Percentiles rank a stretch among this genome's conserved stretches.
These are phyloP conservation scores for Tephrocybe sp. DNA, from an alignment of 768 basidiomycete genomes.

Conservation along the genomic window DNA sequence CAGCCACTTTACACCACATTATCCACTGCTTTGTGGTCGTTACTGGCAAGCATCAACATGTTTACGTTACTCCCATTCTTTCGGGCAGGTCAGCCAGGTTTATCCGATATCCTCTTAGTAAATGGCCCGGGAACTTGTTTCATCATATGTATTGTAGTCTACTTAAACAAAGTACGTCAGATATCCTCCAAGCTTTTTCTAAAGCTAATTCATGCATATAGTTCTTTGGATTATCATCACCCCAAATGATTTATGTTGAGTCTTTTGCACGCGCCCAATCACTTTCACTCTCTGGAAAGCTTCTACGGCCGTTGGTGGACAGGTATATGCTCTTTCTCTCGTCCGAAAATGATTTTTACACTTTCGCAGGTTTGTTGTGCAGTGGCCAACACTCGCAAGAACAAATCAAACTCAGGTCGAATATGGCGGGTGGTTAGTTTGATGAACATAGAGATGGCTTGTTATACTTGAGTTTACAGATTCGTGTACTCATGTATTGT, in stretches of 20 bases:
- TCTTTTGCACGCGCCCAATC: slow-evolving; percentile 85
- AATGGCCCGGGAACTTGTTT: slow-evolving; percentile 97
- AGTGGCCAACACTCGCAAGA: slow-evolving; percentile 67
- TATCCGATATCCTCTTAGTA: slow-evolving; percentile 77
- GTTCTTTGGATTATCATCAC: slow-evolving; percentile 73
- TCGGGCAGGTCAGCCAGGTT: slow-evolving; percentile 24
- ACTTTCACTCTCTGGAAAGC: slow-evolving; percentile 80
- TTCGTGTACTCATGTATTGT: too few species aligned
- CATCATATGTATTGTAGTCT: slow-evolving; percentile 66
- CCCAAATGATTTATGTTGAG: slow-evolving; percentile 84
- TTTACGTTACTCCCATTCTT: slow-evolving; percentile 52
- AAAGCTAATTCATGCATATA: slow-evolving; percentile 30
- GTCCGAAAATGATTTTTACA: neutral
- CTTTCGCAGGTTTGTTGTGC: slow-evolving; percentile 79
- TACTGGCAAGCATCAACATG: slow-evolving; percentile 59
- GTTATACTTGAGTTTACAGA: too few species aligned
- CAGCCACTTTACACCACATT: slow-evolving; percentile 73
- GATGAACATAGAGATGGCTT: slow-evolving; percentile 23
- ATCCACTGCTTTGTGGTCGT: slow-evolving; percentile 59
- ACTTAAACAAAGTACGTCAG: slow-evolving; percentile 66
- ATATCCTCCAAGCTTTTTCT: neutral
- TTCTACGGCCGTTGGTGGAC: slow-evolving; percentile 81
- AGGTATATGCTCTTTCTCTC: slow-evolving; percentile 40
- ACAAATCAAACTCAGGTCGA: slow-evolving; percentile 36
- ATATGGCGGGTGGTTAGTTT: slow-evolving; percentile 67